Percentiles rank a stretch among this genome's conserved stretches.
phyloP scores from a whole-genome alignment of 257 asterid genomes.

The Solanum medicagineum region DNA sequence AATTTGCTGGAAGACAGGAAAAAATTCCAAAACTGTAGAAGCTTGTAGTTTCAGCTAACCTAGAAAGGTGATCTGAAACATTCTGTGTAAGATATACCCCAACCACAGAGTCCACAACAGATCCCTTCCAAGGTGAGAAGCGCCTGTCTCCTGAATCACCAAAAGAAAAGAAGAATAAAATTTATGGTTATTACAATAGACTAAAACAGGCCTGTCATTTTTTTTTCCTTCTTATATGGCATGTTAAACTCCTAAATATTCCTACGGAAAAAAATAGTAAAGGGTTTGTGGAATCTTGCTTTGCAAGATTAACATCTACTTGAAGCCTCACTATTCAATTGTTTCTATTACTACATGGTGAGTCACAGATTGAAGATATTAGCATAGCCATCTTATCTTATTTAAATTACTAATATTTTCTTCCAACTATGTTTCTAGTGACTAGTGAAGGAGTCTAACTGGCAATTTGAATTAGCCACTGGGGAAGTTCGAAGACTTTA shows the following conservation, averaged over 20 bases:
- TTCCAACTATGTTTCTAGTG: neutral
- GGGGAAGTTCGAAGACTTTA: neutral
- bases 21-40: neutral
- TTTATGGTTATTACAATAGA: neutral
- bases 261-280: neutral
- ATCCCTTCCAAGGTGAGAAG: constrained; percentile 49
- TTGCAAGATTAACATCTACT: neutral
- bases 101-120: constrained; percentile 42
- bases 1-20: neutral
- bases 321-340: neutral
- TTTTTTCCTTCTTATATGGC: neutral
- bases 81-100: constrained; percentile 51
- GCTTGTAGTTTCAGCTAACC: constrained; percentile 18
- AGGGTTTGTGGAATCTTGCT: neutral
- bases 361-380: neutral
- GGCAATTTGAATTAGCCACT: neutral
- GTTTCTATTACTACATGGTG: neutral
- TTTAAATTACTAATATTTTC: neutral
- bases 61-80: constrained; percentile 49
- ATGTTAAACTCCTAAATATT: neutral
- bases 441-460: neutral
- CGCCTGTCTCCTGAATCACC: constrained; percentile 38
- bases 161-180: neutral
- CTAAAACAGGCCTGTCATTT: neutral
- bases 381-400: neutral